These are phyloP conservation scores for Aspergillus felis DNA, from an alignment of 2,329 filamentous ascomycete genomes.

Conservation along the genomic window DNA sequence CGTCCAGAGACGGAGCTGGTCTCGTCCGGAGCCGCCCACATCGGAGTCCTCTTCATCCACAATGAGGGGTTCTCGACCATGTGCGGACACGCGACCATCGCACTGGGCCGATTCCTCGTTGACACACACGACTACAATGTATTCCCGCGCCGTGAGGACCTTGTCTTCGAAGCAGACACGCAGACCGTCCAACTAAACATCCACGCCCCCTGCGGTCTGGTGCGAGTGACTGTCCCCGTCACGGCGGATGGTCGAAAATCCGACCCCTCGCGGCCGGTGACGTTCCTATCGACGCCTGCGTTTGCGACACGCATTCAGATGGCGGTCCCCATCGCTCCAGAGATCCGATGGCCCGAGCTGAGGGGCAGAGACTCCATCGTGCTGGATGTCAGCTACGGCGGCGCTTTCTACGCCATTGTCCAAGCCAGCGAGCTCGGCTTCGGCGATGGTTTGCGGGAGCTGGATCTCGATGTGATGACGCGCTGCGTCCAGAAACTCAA, in stretches of 20 bases:
- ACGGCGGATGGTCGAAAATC: constrained; percentile 25
- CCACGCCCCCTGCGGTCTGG: constrained; percentile 46
- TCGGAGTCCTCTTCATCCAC: constrained; percentile 48
- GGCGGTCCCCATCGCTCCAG: constrained; percentile 24
- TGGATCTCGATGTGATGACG: constrained; percentile 33
- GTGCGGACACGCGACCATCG: constrained; percentile 52
- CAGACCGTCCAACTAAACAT: constrained; percentile 32
- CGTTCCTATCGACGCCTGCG: constrained; percentile 42
- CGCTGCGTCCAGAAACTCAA: constrained; percentile 16
- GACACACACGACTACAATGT: constrained; percentile 38
- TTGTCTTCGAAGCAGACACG: constrained; percentile 24
- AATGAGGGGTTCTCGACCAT: constrained; percentile 50
- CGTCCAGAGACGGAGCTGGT: constrained; percentile 41
- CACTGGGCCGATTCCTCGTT: constrained; percentile 44
- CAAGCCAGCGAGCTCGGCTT: constrained; percentile 39
- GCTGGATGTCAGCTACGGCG: constrained; percentile 41
- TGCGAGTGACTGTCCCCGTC: constrained; percentile 40
- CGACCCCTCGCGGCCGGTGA: constrained; percentile 37
- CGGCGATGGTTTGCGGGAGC: constrained; percentile 17
- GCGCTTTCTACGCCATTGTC: constrained; percentile 44
- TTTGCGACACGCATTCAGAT: constrained; percentile 36
- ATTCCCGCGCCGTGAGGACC: constrained; percentile 35
- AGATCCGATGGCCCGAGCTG: constrained; percentile 40
- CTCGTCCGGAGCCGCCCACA: constrained; percentile 39
- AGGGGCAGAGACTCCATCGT: constrained; percentile 20